These are phyloP conservation scores for Verticillium nonalfalfae DNA, from an alignment of 2,329 filamentous ascomycete genomes.

Conservation along the genomic window DNA sequence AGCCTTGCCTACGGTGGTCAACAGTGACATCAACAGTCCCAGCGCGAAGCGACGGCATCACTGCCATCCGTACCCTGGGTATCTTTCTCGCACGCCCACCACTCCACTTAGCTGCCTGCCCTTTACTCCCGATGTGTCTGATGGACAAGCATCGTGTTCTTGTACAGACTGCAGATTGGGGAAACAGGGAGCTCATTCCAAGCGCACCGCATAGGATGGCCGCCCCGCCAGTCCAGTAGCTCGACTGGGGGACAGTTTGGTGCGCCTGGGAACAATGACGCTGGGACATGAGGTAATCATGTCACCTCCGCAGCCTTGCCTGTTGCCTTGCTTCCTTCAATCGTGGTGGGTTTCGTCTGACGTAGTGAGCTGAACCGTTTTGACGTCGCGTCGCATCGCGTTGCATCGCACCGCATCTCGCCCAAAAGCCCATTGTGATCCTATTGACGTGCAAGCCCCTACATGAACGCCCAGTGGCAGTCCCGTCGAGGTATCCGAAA, in stretches of 20 bases:
- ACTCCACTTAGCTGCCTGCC: background rate
- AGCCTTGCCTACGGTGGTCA: background rate
- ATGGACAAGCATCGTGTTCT: background rate
- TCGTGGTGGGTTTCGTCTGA: slow-evolving; percentile 6
- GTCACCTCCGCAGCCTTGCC: background rate
- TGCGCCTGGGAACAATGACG: background rate
- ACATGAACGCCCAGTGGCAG: background rate
- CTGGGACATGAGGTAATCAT: background rate
- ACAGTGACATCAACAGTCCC: background rate
- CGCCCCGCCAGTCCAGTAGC: background rate
- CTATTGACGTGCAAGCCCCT: background rate
- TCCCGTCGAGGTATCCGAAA: background rate
- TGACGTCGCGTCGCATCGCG: background rate
- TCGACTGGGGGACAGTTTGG: too few species aligned
- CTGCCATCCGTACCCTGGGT: too few species aligned
- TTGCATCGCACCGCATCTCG: background rate
- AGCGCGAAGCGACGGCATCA: background rate
- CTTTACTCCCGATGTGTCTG: background rate
- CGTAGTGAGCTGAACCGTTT: slow-evolving; percentile 7
- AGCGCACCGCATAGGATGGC: background rate
- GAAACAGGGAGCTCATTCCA: background rate
- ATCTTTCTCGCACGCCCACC: background rate
- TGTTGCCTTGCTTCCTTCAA: background rate
- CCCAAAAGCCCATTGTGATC: background rate
- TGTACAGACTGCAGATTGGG: background rate